phyloP scores from a whole-genome alignment of 352 stramenopile genomes.

The Globisporangium sylvaticum region DNA sequence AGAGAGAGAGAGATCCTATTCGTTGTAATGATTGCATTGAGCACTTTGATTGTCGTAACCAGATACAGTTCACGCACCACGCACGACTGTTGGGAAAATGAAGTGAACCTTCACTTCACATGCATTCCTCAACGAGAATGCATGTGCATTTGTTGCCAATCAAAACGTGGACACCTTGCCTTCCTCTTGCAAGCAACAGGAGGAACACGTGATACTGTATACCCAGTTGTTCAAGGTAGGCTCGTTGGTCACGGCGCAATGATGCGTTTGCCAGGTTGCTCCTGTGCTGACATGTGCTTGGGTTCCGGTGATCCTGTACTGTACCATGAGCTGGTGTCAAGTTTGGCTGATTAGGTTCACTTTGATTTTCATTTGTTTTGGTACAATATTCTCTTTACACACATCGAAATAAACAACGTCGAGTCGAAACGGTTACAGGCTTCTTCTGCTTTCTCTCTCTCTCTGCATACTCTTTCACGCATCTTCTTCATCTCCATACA shows the following conservation, averaged over 20 bases:
- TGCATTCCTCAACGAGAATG: neutral
- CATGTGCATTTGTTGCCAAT: neutral
- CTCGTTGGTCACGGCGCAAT: neutral
- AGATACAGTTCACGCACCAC: neutral
- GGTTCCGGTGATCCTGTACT: neutral
- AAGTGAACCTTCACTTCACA: neutral
- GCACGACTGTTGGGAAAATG: neutral
- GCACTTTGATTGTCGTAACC: neutral
- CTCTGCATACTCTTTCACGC: neutral
- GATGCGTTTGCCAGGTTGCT: neutral
- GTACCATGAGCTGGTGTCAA: no score
- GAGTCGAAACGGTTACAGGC: neutral
- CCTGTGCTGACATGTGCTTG: neutral
- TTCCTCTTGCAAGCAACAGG: no score
- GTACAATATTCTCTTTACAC: neutral
- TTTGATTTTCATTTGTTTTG: neutral
- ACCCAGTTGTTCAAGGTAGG: neutral
- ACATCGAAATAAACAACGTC: neutral
- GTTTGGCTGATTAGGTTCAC: neutral
- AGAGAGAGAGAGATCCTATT: neutral
- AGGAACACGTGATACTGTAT: no score
- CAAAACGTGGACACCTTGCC: neutral
- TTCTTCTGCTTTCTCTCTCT: neutral
- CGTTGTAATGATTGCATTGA: neutral
- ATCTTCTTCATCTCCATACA: no score